Conservation (phyloP, 2,329 filamentous ascomycete genomes). For the Zopfia rhizophila region DNA sequence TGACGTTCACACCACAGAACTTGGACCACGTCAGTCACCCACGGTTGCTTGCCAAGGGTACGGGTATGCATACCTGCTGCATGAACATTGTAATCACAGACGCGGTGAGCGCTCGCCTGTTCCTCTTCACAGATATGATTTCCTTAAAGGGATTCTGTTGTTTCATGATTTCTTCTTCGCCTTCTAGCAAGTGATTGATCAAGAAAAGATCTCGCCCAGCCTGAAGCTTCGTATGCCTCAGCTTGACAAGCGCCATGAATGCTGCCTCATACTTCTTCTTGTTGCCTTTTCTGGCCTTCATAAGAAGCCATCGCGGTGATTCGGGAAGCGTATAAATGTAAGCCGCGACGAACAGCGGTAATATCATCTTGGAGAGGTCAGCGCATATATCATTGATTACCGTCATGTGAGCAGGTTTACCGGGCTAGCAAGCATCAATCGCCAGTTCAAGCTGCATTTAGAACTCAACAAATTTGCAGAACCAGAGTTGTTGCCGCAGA, state of each 20-base stretch:
- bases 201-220: constrained; percentile 68
- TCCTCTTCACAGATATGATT: constrained; percentile 45
- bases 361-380: constrained; percentile 28
- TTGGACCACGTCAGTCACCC: neutral
- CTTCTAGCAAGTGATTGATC: constrained; percentile 48
- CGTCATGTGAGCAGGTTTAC: constrained; percentile 10
- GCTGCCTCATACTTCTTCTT: constrained; percentile 47
- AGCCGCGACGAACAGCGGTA: constrained; percentile 41
- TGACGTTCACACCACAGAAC: constrained; percentile 42
- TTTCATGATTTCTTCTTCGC: constrained; percentile 47
- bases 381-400: neutral
- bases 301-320: constrained; percentile 34
- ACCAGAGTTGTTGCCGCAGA: constrained; percentile 12
- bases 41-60: neutral
- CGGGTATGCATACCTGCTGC: constrained; percentile 32
- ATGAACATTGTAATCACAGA: constrained; percentile 51
- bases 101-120: constrained; percentile 44
- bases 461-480: constrained; percentile 28
- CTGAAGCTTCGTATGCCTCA: constrained; percentile 64
- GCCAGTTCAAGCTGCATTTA: constrained; percentile 40
- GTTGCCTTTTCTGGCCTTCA: constrained; percentile 40
- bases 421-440: constrained; percentile 46
- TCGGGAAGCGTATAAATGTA: constrained; percentile 46
- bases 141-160: constrained; percentile 45
- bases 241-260: constrained; percentile 56